Evolutionary conservation across 495 filamentous ascomycete species (phyloP).

Genomic region (Aspergillus sclerotiicarbonarius): DNA sequence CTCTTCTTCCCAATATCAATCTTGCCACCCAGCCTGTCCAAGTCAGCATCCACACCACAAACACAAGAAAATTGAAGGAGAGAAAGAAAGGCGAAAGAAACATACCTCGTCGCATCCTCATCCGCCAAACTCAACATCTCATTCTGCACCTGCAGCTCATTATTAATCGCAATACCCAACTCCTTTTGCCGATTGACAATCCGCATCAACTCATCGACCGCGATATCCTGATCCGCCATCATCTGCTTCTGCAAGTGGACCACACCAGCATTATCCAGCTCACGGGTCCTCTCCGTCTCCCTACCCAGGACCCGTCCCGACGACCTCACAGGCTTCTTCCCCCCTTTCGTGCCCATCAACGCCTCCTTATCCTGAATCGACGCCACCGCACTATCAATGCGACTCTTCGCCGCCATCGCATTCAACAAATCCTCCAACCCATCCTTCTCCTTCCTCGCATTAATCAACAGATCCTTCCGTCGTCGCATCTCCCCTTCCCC

Average conservation of each 20-base stretch:
- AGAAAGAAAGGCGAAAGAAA: conserved; percentile 20
- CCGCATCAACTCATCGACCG: conserved; percentile 71
- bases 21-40: conserved; percentile 64
- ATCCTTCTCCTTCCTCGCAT: conserved; percentile 79
- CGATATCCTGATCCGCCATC: conserved; percentile 83
- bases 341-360: conserved; percentile 33
- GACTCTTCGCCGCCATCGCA: conserved; percentile 62
- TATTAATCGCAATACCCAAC: conserved; percentile 79
- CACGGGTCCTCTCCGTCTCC: conserved; percentile 84
- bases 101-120: conserved; percentile 66
- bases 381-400: conserved; percentile 45
- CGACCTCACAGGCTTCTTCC: conserved; percentile 32
- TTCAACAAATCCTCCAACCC: conserved; percentile 79
- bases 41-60: conserved; percentile 3
- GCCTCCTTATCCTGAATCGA: conserved; percentile 55
- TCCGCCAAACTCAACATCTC: conserved; percentile 74
- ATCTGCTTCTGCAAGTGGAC: conserved; percentile 79
- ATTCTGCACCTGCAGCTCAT: conserved; percentile 83
- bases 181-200: conserved; percentile 79
- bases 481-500: conserved; percentile 87
- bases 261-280: conserved; percentile 87
- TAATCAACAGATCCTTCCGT: conserved; percentile 72
- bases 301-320: conserved; percentile 76
- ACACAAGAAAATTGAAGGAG: neutral
- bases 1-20: conserved; percentile 79